Conservation (phyloP, 2,329 filamentous ascomycete genomes). For the Chaetoscypha palmicola region DNA sequence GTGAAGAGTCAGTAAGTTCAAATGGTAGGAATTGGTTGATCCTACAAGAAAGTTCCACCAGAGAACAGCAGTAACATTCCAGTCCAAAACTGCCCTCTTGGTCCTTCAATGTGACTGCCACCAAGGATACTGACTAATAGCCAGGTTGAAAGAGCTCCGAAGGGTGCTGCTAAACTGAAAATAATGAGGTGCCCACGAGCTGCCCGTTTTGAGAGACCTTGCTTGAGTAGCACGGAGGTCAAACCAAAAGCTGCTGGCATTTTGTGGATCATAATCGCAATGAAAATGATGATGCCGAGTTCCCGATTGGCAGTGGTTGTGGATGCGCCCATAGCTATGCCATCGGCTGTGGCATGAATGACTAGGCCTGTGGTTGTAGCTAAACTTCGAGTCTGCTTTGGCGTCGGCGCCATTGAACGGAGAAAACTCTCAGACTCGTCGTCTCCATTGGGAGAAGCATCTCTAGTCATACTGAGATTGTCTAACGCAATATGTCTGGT, state of each 20-base stretch:
- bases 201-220: slow-evolving; percentile 80
- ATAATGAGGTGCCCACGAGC: slow-evolving; percentile 79
- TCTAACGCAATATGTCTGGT: slow-evolving; percentile 85
- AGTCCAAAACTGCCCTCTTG: slow-evolving; percentile 71
- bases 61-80: slow-evolving; percentile 93
- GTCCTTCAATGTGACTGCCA: slow-evolving; percentile 45
- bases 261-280: slow-evolving; percentile 97
- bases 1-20: slow-evolving; percentile 22
- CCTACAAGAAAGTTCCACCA: slow-evolving; percentile 89
- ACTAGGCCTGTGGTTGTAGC: slow-evolving; percentile 92
- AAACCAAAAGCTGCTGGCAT: slow-evolving; percentile 92
- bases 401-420: slow-evolving; percentile 49
- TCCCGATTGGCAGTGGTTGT: slow-evolving; percentile 66
- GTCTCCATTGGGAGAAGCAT: slow-evolving; percentile 31
- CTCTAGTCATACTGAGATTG: slow-evolving; percentile 56
- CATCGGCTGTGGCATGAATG: slow-evolving; percentile 91
- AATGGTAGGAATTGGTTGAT: slow-evolving; percentile 18
- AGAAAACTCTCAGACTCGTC: slow-evolving; percentile 55
- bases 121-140: slow-evolving; percentile 68
- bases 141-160: slow-evolving; percentile 80
- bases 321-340: slow-evolving; percentile 90
- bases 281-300: slow-evolving; percentile 84
- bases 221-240: slow-evolving; percentile 82
- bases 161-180: slow-evolving; percentile 85
- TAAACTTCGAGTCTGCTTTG: slow-evolving; percentile 54